Evolutionary conservation across 305 asterid species (phyloP).

Genomic region (Solanum chacoense): DNA sequence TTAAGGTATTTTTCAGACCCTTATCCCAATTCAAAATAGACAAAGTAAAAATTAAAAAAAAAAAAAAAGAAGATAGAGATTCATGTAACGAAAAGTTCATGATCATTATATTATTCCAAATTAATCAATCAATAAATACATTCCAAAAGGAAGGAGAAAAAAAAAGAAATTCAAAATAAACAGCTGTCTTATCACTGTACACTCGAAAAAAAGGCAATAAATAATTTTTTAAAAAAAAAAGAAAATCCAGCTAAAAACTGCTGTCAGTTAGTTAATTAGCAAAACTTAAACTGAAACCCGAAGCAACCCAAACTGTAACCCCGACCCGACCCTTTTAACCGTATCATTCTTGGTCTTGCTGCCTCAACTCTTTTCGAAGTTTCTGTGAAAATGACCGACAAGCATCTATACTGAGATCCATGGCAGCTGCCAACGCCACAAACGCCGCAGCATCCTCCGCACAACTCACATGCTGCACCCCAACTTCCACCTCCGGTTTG

Average conservation of each 20-base stretch:
- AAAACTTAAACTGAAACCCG: constrained; percentile 5
- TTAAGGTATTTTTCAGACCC: too few relatives aligned
- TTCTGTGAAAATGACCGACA: constrained; percentile 57
- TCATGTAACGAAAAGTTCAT: background rate
- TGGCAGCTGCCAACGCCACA: constrained; percentile 89
- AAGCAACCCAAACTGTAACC: constrained; percentile 2
- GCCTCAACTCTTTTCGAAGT: constrained; percentile 74
- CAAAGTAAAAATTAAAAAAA: too few relatives aligned
- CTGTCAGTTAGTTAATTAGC: constrained; percentile 5
- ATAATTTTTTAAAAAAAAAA: background rate
- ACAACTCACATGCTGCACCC: constrained; percentile 85
- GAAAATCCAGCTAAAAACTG: constrained; percentile 1
- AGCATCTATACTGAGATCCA: constrained; percentile 92
- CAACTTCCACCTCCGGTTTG: constrained; percentile 80
- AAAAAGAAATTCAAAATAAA: constrained; percentile 8
- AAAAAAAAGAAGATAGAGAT: background rate
- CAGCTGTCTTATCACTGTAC: constrained; percentile 33
- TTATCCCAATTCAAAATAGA: too few relatives aligned
- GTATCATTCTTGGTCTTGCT: constrained; percentile 29
- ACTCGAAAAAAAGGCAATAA: constrained; percentile 15
- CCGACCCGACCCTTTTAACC: constrained; percentile 8
- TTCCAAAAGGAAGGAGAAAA: background rate
- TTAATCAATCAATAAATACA: constrained; percentile 15
- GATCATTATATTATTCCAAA: constrained; percentile 24
- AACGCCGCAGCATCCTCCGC: constrained; percentile 93